These are phyloP conservation scores for Adiantum capillusveneris DNA, from an alignment of 75 land plant genomes.

Conservation along the genomic window DNA sequence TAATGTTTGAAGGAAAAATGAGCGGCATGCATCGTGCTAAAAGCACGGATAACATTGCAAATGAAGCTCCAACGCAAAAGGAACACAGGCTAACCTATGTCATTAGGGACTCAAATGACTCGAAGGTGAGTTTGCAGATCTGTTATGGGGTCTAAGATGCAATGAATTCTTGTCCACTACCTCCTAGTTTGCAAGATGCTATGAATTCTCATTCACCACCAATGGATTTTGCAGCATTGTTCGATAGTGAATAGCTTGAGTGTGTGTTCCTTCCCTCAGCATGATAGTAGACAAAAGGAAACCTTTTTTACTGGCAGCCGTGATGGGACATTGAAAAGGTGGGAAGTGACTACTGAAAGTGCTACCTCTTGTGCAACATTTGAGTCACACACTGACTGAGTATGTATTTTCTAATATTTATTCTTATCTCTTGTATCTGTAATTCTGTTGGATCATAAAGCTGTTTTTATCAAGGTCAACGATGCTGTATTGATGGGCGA, in stretches of 20 bases:
- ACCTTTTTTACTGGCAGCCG: slow-evolving; percentile 89
- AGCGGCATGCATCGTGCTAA: slow-evolving; percentile 90
- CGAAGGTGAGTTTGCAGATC: slow-evolving; percentile 43
- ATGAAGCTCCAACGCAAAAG: slow-evolving; percentile 72
- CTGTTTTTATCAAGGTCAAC: slow-evolving; percentile 65
- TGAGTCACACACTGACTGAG: slow-evolving; percentile 99
- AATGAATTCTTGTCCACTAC: too few species aligned
- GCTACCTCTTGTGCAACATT: slow-evolving; percentile 79
- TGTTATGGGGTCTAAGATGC: too few species aligned
- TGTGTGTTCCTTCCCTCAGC: slow-evolving; percentile 16
- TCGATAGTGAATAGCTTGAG: slow-evolving; percentile 80
- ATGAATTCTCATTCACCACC: too few species aligned
- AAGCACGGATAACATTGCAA: slow-evolving; percentile 78
- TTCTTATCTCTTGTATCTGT: too few species aligned
- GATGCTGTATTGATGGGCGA: slow-evolving; percentile 70
- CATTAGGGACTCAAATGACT: slow-evolving; percentile 68
- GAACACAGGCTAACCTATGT: slow-evolving; percentile 91
- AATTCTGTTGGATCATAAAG: too few species aligned
- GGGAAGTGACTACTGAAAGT: slow-evolving; percentile 54
- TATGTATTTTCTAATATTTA: too few species aligned
- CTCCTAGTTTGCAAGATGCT: too few species aligned
- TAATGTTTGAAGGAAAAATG: too few species aligned
- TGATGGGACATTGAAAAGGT: slow-evolving; percentile 96
- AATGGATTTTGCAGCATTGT: slow-evolving; percentile 62
- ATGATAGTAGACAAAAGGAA: slow-evolving; percentile 25